Base-by-base conservation (phyloP, 2,329 filamentous ascomycete genomes). In the Apiospora sp. region DNA sequence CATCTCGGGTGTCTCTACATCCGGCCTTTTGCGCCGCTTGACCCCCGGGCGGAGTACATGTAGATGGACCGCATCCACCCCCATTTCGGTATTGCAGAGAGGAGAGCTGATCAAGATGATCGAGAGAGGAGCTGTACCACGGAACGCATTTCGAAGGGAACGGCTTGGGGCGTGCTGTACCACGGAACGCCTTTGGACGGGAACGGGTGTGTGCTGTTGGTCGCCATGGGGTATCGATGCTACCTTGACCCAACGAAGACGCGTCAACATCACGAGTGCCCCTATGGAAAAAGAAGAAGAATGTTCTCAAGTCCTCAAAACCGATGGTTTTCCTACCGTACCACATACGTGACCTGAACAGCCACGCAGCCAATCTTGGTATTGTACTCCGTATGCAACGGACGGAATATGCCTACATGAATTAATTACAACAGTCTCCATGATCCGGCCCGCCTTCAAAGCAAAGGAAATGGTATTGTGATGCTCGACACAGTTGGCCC, bases 1-100 rank as follows among this genome's bases (percentile, higher is more conserved):
- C 30, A 64, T 64, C 58, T 64, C 58, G 58, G 58, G 16, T 37
- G 16, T n/a, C 58, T 19, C 58, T 64, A 34, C 58, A 37, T 64
- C 58, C 58, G 58, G 58, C 8, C 30, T 34, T 37, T n/a, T 58
- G 7, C 58, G 37, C 58, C 30, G 58, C 58, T 41, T 41, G 37
- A 19, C 7, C 14, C 27, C 24, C 13, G 24, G 24, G 51, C 51
- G 27, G 51, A 58, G 51, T 30, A 30, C n/a, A n/a, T n/a, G n/a
- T 30, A 1, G 13, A 4, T 12, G 24, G 10, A n/a, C n/a, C 8
- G 6, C 24, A 27, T 27, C 4, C 51, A 16, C 14, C 27, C 51
- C 24, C 51, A 58, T 30, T 24, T 16, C 54, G 54, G 54, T 30
- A 61, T 34, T 37, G 10, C 30, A 37, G 27, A 22, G 27, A 61